phyloP scores from a whole-genome alignment of 2,329 filamentous ascomycete genomes.

The Cylindrodendrum hubeiense region DNA sequence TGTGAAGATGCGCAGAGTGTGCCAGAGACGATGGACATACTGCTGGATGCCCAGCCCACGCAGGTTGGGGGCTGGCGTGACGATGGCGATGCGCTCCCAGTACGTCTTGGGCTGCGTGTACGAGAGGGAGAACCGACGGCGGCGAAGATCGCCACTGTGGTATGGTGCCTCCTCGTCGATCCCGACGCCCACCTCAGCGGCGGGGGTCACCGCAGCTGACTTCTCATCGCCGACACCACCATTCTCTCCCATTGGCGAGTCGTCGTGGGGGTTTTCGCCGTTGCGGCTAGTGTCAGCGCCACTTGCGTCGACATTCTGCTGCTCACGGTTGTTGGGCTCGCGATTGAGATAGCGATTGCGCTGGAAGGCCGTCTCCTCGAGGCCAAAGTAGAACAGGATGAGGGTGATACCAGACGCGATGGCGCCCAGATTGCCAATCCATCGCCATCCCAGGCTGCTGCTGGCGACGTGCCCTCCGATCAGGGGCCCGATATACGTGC shows the following conservation, averaged over 20 bases:
- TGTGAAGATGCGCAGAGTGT: constrained; percentile 68
- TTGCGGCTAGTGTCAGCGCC: constrained; percentile 27
- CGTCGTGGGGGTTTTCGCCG: background rate
- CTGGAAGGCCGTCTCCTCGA: constrained; percentile 66
- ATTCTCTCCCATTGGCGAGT: background rate
- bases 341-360: constrained; percentile 53
- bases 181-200: constrained; percentile 27
- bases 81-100: constrained; percentile 65
- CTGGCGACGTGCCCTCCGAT: constrained; percentile 64
- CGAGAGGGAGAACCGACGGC: constrained; percentile 36
- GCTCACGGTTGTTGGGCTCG: constrained; percentile 21
- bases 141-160: constrained; percentile 31
- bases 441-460: constrained; percentile 63
- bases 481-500: constrained; percentile 67
- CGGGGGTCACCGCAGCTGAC: background rate
- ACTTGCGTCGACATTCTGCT: constrained; percentile 22
- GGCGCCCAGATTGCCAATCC: constrained; percentile 65
- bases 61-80: constrained; percentile 67
- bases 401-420: constrained; percentile 63
- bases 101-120: constrained; percentile 60
- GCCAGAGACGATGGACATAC: constrained; percentile 64
- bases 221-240: constrained; percentile 26
- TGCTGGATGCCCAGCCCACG: constrained; percentile 65
- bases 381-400: constrained; percentile 61
- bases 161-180: constrained; percentile 29